Evolutionary conservation across 352 stramenopile genomes (phyloP).

Genomic region (Phytophthora capsici): DNA sequence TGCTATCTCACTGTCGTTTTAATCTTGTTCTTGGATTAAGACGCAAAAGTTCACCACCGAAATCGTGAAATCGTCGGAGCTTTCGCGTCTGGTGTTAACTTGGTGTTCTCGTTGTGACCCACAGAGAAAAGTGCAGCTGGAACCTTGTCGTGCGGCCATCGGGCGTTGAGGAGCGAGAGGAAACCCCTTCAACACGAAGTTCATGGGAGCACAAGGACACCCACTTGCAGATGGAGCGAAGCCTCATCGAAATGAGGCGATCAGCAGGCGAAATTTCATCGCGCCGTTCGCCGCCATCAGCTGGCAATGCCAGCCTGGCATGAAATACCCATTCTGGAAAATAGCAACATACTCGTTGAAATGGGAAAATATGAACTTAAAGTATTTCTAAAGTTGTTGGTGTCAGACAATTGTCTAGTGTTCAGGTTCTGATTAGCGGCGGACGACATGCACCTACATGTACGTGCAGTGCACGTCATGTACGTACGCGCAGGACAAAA

Average conservation of each 20-base stretch:
- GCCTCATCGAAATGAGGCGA: conserved; percentile 22
- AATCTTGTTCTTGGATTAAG: conserved; percentile 22
- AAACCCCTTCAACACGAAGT: too few relatives aligned
- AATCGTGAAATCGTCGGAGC: too few relatives aligned
- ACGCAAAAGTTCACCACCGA: background rate
- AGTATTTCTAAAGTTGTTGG: background rate
- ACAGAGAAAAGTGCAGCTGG: background rate
- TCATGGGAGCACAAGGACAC: background rate
- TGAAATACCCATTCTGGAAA: too few relatives aligned
- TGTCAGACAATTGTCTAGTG: too few relatives aligned
- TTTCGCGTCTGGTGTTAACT: too few relatives aligned
- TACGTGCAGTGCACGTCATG: too few relatives aligned
- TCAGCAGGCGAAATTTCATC: conserved; percentile 1
- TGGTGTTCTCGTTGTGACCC: too few relatives aligned
- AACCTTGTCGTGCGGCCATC: conserved; percentile 11
- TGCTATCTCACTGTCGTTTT: conserved; percentile 4
- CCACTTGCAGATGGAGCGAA: conserved; percentile 1
- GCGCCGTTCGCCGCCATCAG: conserved; percentile 6
- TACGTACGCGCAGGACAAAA: too few relatives aligned
- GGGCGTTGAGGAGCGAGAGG: background rate
- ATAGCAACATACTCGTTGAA: too few relatives aligned
- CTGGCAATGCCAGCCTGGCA: background rate
- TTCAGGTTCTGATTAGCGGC: too few relatives aligned
- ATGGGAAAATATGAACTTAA: background rate
- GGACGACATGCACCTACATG: too few relatives aligned